Evolutionary conservation across 177 flowering plant genomes (phyloP), one percentile per base, ranked within the genome.

Genomic region (Tripterygium wilfordii): DNA sequence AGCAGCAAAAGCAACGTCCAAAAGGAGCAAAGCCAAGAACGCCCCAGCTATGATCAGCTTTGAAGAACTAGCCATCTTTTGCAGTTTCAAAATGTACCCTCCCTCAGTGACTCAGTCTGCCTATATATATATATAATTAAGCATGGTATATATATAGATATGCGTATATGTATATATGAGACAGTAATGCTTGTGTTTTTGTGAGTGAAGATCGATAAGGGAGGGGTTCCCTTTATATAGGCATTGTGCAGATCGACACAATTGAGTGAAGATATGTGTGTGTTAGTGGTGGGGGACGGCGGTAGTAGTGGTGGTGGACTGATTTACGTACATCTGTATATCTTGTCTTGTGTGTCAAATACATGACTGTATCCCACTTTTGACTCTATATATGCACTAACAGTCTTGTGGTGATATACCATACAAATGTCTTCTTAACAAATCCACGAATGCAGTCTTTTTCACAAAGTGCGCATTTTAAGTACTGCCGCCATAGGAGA

Each of bases 1-100:
- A 6, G 62, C 68, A 36, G 56, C 67, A 43, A 69, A 42, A 22
- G 58, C 41, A n/a, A 65, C 15, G 10, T 69, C 65, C 25, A 62
- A 32, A 17, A 62, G 12, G 9, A 65, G 35, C 57, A 69, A 47
- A 33, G 53, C 53, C 53, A 69, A 46, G 21, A 65, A 47, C 27
- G 58, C 57, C 36, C 31, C 26, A 23, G 49, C 62, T 36, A 54
- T n/a, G n/a, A n/a, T 17, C 47, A 58, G 38, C 63, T 42, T 69
- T 10, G 55, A n/a, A n/a, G n/a, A 17, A 14, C 49, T 49, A 0
- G 26, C 64, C 74, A 69, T 69, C n/a, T 23, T 21, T 18, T 17
- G 8, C 12, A n/a, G 17, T 20, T 32, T 32, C 36, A 32, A 3
- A 32, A 32, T n/a, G n/a, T n/a, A n/a, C n/a, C n/a, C n/a, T n/a